Conservation (phyloP, 345 rosid species). For the Salix caprea region DNA sequence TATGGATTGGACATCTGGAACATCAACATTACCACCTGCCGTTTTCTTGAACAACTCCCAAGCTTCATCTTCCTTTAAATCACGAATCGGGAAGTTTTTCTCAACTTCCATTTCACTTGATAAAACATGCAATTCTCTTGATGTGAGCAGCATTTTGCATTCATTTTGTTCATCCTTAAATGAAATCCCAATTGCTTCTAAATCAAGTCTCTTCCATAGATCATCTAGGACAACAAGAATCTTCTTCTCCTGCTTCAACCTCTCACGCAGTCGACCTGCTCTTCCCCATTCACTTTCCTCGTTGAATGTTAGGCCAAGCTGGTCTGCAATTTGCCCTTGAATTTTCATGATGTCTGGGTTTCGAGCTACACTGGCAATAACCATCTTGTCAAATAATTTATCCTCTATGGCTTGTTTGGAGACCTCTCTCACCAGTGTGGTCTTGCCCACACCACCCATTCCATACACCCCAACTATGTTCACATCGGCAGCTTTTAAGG, state of each 20-base stretch:
- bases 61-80: slow-evolving; percentile 15
- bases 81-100: not conserved
- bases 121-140: slow-evolving; percentile 11
- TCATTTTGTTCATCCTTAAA: slow-evolving; percentile 4
- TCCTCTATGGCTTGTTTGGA: not conserved
- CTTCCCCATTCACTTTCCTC: slow-evolving; percentile 8
- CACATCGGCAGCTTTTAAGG: not conserved
- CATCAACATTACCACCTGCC: not conserved
- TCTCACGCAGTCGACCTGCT: slow-evolving; percentile 2
- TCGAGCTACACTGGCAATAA: slow-evolving; percentile 1
- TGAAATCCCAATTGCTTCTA: slow-evolving; percentile 23
- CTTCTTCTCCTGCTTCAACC: slow-evolving; percentile 12
- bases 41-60: slow-evolving; percentile 20
- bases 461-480: slow-evolving; percentile 17
- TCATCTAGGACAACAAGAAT: slow-evolving; percentile 34
- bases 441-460: slow-evolving; percentile 17
- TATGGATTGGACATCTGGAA: not conserved
- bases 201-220: slow-evolving; percentile 21
- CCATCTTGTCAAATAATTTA: slow-evolving; percentile 9
- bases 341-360: slow-evolving; percentile 8
- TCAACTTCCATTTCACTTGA: slow-evolving; percentile 4
- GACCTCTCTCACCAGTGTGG: slow-evolving; percentile 16
- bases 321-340: slow-evolving; percentile 19
- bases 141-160: slow-evolving; percentile 30
- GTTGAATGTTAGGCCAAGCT: slow-evolving; percentile 1